Conservation (phyloP, 345 rosid genomes). For the Schrenkiella parvula region DNA sequence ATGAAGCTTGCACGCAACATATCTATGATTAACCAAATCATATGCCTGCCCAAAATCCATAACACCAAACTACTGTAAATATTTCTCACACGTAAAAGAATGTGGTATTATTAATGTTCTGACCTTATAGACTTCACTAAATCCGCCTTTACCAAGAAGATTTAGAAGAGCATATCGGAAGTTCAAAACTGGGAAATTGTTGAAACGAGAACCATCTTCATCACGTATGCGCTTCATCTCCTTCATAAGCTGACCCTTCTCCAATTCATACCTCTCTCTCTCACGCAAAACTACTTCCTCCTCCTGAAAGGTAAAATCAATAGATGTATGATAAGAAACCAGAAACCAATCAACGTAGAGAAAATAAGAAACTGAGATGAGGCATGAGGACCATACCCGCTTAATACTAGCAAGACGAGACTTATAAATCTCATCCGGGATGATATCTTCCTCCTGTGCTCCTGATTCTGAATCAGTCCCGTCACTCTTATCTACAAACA, state of each 20-base stretch:
- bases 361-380: conserved; percentile 10
- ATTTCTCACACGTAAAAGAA: conserved; percentile 18
- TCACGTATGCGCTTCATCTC: conserved; percentile 98
- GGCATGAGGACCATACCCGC: conserved; percentile 58
- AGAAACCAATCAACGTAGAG: not conserved
- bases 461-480: conserved; percentile 70
- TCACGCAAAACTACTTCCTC: conserved; percentile 88
- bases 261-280: conserved; percentile 95
- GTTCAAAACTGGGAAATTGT: conserved; percentile 89
- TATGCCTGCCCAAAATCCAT: conserved; percentile 86
- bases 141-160: conserved; percentile 99
- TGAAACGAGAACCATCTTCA: conserved; percentile 98
- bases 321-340: not conserved
- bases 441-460: conserved; percentile 74
- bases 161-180: conserved; percentile 85
- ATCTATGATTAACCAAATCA: conserved; percentile 94
- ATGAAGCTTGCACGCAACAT: conserved; percentile 98
- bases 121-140: conserved; percentile 99
- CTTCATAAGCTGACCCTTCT: conserved; percentile 93
- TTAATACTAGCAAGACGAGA: conserved; percentile 91
- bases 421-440: conserved; percentile 96
- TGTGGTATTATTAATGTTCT: conserved; percentile 34
- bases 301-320: conserved; percentile 53
- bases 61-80: conserved; percentile 61
- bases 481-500: conserved; percentile 80